Percentiles rank a stretch among this genome's conserved stretches.
Evolutionary conservation across 768 basidiomycete species (phyloP).

Genomic region (Rhizopogon rudus): DNA sequence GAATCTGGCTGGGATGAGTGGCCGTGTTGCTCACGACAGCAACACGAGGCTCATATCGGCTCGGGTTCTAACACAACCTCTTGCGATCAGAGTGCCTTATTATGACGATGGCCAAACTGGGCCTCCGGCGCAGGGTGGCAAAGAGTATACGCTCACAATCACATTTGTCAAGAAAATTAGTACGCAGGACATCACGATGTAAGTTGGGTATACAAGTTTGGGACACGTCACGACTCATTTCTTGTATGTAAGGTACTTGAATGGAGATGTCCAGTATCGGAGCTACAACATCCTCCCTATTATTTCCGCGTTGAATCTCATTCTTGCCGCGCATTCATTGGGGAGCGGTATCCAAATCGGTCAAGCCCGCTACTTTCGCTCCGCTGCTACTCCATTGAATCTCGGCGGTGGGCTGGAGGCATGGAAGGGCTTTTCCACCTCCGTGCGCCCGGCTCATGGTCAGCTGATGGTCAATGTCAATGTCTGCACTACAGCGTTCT

Average conservation of each 20-base stretch:
- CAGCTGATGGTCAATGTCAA: constrained; percentile 51
- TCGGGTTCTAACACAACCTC: constrained; percentile 33
- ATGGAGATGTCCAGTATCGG: constrained; percentile 37
- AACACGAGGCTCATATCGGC: constrained; percentile 42
- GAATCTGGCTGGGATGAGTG: constrained; percentile 34
- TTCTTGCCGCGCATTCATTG: constrained; percentile 39
- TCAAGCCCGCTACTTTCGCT: constrained; percentile 44
- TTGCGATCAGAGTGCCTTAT: constrained; percentile 34
- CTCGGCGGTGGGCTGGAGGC: constrained; percentile 52
- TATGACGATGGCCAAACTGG: constrained; percentile 43
- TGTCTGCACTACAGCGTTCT: constrained; percentile 48
- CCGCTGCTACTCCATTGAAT: constrained; percentile 20
- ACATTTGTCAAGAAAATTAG: constrained; percentile 41
- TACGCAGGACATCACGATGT: constrained; percentile 37
- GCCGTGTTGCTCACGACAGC: constrained; percentile 42
- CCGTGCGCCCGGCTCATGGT: constrained; percentile 35
- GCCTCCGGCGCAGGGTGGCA: constrained; percentile 22
- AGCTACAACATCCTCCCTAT: constrained; percentile 42
- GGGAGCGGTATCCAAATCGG: constrained; percentile 48
- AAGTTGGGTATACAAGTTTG: constrained; percentile 4
- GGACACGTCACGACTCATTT: neutral
- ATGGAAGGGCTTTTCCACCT: constrained; percentile 50
- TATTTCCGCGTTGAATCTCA: constrained; percentile 45
- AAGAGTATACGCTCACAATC: constrained; percentile 40
- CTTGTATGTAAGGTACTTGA: constrained; percentile 34